Percentiles rank a stretch among this genome's conserved stretches.
These are phyloP conservation scores for Lachnellula occidentalis DNA, from an alignment of 2,329 filamentous ascomycete genomes.

Conservation along the genomic window DNA sequence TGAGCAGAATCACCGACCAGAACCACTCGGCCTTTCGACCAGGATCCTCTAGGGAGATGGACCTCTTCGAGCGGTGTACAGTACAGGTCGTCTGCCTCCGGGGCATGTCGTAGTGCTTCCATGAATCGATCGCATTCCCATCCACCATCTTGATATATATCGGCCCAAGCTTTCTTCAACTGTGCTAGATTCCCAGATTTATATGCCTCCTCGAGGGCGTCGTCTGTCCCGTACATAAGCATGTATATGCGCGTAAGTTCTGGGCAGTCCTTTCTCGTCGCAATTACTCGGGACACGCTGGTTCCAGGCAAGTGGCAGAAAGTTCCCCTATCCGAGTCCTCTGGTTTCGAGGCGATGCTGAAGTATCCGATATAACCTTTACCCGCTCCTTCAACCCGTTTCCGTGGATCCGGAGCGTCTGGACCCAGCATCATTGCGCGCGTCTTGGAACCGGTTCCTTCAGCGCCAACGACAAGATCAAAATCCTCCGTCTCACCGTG, in stretches of 20 bases:
- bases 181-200: slow-evolving; percentile 24
- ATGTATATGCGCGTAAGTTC: neutral
- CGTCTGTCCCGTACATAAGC: no score
- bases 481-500: slow-evolving; percentile 18
- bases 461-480: slow-evolving; percentile 36
- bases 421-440: slow-evolving; percentile 36
- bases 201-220: slow-evolving; percentile 17
- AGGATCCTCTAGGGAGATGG: slow-evolving; percentile 31
- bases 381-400: slow-evolving; percentile 5
- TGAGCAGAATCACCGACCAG: slow-evolving; percentile 50
- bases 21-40: slow-evolving; percentile 41
- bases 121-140: slow-evolving; percentile 41
- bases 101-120: slow-evolving; percentile 30
- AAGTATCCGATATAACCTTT: slow-evolving; percentile 33
- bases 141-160: slow-evolving; percentile 37
- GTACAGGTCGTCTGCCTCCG: slow-evolving; percentile 38
- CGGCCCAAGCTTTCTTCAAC: slow-evolving; percentile 36
- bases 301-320: slow-evolving; percentile 28
- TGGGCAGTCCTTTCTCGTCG: slow-evolving; percentile 31
- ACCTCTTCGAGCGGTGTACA: slow-evolving; percentile 38
- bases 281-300: slow-evolving; percentile 32
- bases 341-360: slow-evolving; percentile 33
- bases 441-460: slow-evolving; percentile 41
- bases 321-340: slow-evolving; percentile 29
- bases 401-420: slow-evolving; percentile 14